Base-by-base conservation (phyloP, 768 basidiomycete species). In the Pleurotus salmoneostramineus region DNA sequence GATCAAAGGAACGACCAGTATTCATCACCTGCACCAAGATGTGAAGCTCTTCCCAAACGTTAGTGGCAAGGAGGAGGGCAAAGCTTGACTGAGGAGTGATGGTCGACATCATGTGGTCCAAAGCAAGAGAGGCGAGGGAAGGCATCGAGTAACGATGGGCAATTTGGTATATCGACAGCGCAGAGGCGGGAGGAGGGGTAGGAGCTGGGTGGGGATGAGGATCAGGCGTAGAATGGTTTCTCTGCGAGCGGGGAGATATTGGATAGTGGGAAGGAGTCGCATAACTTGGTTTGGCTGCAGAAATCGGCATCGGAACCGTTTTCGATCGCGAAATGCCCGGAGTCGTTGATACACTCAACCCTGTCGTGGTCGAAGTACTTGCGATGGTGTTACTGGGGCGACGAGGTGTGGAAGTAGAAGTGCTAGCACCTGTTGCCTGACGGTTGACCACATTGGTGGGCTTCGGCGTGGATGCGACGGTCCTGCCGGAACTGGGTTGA, bases 141-240 rank as follows among this genome's bases (percentile, higher is more conserved):
- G 83, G 82, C 75, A 93, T 83, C 2, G 73, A 73, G 69, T 91
- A 93, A 52, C 88, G 79, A 71, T 93, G 88, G 3, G 89, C 87
- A 8, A 90, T 77, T 62, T 88, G 87, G 71, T 89, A 93, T 63
- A 91, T 80, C 0, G 84, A 83, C 49, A 93, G 69, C 1, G 89
- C 88, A 21, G 87, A 88, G 10, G 88, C 88, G 12, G 89, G 83
- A 3, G 74, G 69, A 5, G 87, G 87, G 3, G 80, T 62, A 5
- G 81, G 73, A 0, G 84, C 82, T 7, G 89, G 90, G 64, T 91
- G 90, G 0, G 79, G 71, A 68, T 93, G 88, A 3, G 90, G 89
- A 64, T 92, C 90, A 8, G 77, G 71, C 3, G 68, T 72, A 8
- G 78, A 71, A 46, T 71, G 72, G 17, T 73, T 71, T 52, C 81